These are phyloP conservation scores for Metschnikowia chrysomelidarum DNA, from an alignment of 805 yeast genomes.

Conservation along the genomic window DNA sequence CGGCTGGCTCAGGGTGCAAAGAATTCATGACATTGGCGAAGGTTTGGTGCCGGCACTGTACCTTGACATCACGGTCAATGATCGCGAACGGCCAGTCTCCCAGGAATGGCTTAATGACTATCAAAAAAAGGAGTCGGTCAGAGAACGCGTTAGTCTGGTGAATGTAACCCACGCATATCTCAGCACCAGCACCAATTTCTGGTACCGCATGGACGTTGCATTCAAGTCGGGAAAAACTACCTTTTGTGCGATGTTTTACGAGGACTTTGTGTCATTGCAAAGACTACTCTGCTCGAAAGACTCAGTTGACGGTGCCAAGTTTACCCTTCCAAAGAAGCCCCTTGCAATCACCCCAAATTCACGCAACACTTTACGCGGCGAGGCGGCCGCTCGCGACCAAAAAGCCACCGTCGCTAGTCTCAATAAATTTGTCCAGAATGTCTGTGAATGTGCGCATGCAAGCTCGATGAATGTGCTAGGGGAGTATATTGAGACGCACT, in stretches of 20 bases:
- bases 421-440: conserved; percentile 9
- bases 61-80: conserved; percentile 40
- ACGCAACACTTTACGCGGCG: conserved; percentile 5
- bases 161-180: conserved; percentile 29
- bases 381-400: conserved; percentile 7
- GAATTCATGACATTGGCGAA: conserved; percentile 21
- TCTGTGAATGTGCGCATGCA: background rate
- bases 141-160: conserved; percentile 14
- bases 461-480: conserved; percentile 3
- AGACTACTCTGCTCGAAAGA: conserved; percentile 1
- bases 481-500: conserved; percentile 8
- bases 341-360: background rate
- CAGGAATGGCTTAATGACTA: conserved; percentile 30
- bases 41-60: conserved; percentile 42
- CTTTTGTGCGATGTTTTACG: conserved; percentile 32
- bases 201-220: conserved; percentile 34
- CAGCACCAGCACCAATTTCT: conserved; percentile 22
- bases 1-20: conserved; percentile 40
- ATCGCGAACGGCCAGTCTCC: conserved; percentile 31
- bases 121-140: background rate
- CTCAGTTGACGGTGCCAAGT: background rate
- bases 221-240: conserved; percentile 20
- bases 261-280: conserved; percentile 38
- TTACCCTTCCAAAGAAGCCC: conserved; percentile 5
- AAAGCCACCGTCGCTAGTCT: conserved; percentile 5